A percentile compares a stretch with the other conserved stretches of the same genome.
These are phyloP conservation scores for Diddensiella santjacobensis DNA, from an alignment of 805 yeast genomes.

Conservation along the genomic window DNA sequence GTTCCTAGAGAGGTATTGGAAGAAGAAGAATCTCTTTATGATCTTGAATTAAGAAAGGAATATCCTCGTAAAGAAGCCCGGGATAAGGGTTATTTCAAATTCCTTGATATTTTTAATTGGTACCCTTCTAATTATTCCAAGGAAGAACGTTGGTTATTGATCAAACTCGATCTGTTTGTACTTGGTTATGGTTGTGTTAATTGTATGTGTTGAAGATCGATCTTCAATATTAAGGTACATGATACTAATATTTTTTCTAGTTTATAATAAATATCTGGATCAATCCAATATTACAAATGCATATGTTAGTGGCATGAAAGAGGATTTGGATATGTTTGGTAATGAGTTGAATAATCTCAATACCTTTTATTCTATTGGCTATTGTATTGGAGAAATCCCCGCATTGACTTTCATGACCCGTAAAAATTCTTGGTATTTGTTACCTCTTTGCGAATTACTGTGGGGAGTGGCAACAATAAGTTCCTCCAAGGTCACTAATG, in stretches of 20 bases:
- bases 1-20: background rate
- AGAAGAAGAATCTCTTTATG: background rate
- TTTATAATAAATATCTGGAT: constrained; percentile 46
- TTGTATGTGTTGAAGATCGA: too few species aligned
- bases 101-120: background rate
- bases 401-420: constrained; percentile 42
- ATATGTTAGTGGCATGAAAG: constrained; percentile 46
- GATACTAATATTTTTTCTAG: background rate
- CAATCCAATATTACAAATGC: constrained; percentile 44
- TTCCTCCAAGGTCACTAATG: constrained; percentile 42
- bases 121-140: constrained; percentile 19
- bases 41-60: background rate
- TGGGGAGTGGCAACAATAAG: constrained; percentile 45
- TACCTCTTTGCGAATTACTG: constrained; percentile 42
- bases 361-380: constrained; percentile 49
- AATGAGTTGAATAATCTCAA: constrained; percentile 45
- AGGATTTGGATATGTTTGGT: constrained; percentile 39
- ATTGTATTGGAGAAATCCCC: constrained; percentile 50
- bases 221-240: too few species aligned
- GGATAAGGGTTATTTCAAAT: background rate
- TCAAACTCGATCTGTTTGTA: constrained; percentile 39
- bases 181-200: constrained; percentile 43
- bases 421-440: constrained; percentile 40
- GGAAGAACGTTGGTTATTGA: constrained; percentile 34
- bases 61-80: background rate